Evolutionary conservation across 768 basidiomycete species (phyloP), one percentile per base, ranked within the genome.

Genomic region (Tephrocybe sp.): DNA sequence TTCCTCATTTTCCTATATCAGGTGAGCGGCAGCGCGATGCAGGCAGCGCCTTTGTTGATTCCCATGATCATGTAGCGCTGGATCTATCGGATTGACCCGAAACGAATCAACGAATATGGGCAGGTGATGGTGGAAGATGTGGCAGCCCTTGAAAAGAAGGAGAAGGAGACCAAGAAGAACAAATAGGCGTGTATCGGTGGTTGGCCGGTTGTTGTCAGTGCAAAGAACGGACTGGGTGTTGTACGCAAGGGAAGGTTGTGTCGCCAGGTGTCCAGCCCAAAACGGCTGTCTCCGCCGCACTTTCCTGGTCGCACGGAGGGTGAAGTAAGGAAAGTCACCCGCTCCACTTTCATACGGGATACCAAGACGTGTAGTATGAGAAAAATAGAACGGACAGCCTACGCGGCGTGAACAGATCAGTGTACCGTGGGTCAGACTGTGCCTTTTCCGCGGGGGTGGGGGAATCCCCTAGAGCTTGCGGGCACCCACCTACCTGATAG

Each of bases 11-110:
- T 96, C 70, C 66, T 95, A 60, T 96, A 96, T 72, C 94, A 96
- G 82, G 89, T 86, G 67, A 58, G 86, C 55, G 48, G 31, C 36
- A n/a, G 28, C 44, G 45, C 36, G 21, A 25, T 39, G 22, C 25
- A 15, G 22, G 34, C 16, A 30, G 21, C 8, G 18, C 36, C n/a
- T 47, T 40, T 42, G 47, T 58, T 67, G 49, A 63, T 30, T 44
- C 52, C 46, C 36, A n/a, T n/a, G 49, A 57, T 53, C 52, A 58
- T 47, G 51, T 67, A 95, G 89, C 87, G 93, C 49, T 99, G 90
- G 89, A 98, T 98, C 69, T 99, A 99, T 76, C 86, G 92, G 34
- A 79, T 98, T 63, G 97, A 99, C 71, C 89, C 86, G 59, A 90
- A 89, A 59, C 88, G 97, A 58, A 81, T 92, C 58, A 99, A 99